phyloP scores from a whole-genome alignment of 352 stramenopile species.

The Globisporangium nodosum region DNA sequence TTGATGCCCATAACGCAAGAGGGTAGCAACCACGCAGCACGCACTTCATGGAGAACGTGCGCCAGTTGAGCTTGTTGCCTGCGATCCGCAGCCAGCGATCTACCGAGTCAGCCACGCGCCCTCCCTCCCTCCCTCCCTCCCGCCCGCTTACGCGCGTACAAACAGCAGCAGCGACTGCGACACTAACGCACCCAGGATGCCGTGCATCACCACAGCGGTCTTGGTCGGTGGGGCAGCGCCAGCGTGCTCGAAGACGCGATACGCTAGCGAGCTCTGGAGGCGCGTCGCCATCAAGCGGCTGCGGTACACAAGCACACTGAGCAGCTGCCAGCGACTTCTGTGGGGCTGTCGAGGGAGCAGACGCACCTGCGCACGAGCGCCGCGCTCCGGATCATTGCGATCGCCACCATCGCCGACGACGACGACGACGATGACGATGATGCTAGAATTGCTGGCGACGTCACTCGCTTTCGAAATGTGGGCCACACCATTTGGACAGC shows the following conservation, averaged over 20 bases:
- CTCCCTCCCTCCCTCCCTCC: not conserved
- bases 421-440: too few species aligned
- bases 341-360: too few species aligned
- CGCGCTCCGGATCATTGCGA: too few species aligned
- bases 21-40: not conserved
- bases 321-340: not conserved
- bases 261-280: slow-evolving; percentile 48
- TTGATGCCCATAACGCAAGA: too few species aligned
- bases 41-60: slow-evolving; percentile 73
- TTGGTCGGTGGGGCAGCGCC: slow-evolving; percentile 30
- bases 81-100: not conserved
- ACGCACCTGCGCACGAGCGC: not conserved
- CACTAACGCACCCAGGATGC: slow-evolving; percentile 56
- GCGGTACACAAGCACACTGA: not conserved
- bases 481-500: too few species aligned
- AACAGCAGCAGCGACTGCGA: too few species aligned
- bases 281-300: slow-evolving; percentile 7
- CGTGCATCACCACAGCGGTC: slow-evolving; percentile 74
- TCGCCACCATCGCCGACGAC: too few species aligned
- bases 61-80: slow-evolving; percentile 86
- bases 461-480: too few species aligned
- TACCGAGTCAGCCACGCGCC: not conserved
- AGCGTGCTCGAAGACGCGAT: slow-evolving; percentile 56
- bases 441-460: too few species aligned
- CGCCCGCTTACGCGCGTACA: too few species aligned